Evolutionary conservation across 2,329 filamentous ascomycete species (phyloP), one percentile per base, ranked within the genome.

Genomic region (Colletotrichum tamarilloi): DNA sequence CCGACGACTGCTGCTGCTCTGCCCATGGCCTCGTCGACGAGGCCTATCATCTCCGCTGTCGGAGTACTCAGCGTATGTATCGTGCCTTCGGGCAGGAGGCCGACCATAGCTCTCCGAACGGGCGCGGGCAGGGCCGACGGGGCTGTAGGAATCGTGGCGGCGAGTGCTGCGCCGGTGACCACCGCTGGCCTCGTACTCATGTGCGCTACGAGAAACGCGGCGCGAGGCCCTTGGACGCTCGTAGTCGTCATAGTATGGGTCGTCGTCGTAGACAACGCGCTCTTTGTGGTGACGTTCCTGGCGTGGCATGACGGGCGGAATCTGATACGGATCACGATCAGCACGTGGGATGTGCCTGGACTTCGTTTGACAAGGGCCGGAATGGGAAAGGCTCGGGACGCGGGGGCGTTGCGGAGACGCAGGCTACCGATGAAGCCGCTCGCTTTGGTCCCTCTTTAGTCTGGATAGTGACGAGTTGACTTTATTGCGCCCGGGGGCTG

Each of bases 31-130:
- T 5, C 62, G 57, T 16, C 52, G 62, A 14, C 68, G 49, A 16
- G n/a, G 68, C 22, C 72, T 22, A 11, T 74, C 57, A 7, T 74
- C 64, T 9, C 67, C 57, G 30, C 73, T 74, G 35, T 68, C 74
- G 1, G 72, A 67, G 14, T 71, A 67, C 6, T 74, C 67, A 5
- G 67, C 67, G 58, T 75, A 69, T 30, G 35, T 58, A 5, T 58
- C 46, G 52, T 70, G 26, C 2, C 73, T 30, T n/a, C 62, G 60
- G 30, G 65, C 19, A 60, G 19, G 9, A 24, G 66, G 52, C 1
- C 52, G 52, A 12, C 32, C 38, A 14, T 65, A 62, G 14, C 75
- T 69, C 11, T 73, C 57, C 11, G 73, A 71, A 4, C 66, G 62
- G 38, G 58, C 35, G 14, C 73, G 73, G 24, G 56, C 38, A 5